These are phyloP conservation scores for Xerocomellus dryophilus DNA, from an alignment of 768 basidiomycete genomes.

Conservation along the genomic window DNA sequence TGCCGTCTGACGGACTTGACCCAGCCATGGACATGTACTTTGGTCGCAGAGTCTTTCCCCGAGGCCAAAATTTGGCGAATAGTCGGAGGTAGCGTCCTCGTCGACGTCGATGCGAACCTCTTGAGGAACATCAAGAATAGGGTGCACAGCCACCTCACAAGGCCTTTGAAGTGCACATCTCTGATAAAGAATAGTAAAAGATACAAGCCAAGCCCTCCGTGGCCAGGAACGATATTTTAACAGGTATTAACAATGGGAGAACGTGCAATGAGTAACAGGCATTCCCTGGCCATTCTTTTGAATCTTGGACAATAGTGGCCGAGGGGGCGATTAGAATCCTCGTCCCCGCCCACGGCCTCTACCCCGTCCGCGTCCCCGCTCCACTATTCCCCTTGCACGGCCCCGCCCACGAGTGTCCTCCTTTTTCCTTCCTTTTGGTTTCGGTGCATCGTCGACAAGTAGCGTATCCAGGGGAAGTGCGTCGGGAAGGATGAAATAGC, in stretches of 20 bases:
- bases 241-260: constrained; percentile 20
- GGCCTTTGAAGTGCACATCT: not conserved
- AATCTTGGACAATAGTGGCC: not conserved
- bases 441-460: constrained; percentile 95
- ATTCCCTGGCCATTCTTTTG: constrained; percentile 7
- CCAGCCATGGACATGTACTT: constrained; percentile 68
- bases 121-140: constrained; percentile 23
- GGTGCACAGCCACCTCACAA: constrained; percentile 26
- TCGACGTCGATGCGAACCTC: constrained; percentile 31
- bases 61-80: constrained; percentile 39
- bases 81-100: constrained; percentile 27
- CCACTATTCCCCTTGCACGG: constrained; percentile 43
- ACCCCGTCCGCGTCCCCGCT: constrained; percentile 53
- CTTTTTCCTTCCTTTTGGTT: constrained; percentile 91
- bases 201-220: constrained; percentile 23
- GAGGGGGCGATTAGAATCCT: constrained; percentile 31
- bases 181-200: constrained; percentile 6
- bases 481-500: constrained; percentile 97
- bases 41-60: constrained; percentile 3
- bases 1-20: constrained; percentile 81
- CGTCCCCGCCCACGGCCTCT: constrained; percentile 51
- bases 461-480: constrained; percentile 95
- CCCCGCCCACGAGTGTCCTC: constrained; percentile 69
- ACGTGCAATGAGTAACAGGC: constrained; percentile 2
- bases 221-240: constrained; percentile 23